Conservation (phyloP, 1,284 basidiomycete species). For the Heterobasidion parviporum region DNA sequence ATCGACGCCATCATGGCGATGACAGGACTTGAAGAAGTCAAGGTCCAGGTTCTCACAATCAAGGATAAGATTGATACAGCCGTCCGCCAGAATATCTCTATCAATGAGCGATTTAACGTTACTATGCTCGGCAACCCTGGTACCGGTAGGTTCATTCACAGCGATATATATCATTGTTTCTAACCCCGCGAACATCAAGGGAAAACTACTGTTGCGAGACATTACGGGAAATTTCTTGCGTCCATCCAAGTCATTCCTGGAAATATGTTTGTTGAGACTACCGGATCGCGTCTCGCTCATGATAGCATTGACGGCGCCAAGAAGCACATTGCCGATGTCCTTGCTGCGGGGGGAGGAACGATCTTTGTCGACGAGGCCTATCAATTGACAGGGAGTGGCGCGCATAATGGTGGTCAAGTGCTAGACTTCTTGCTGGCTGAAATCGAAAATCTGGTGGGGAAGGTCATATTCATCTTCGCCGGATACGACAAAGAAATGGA, state of each 20-base stretch:
- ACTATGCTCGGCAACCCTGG: constrained; percentile 26
- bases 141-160: constrained; percentile 18
- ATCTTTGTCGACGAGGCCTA: constrained; percentile 67
- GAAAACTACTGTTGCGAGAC: constrained; percentile 60
- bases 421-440: constrained; percentile 61
- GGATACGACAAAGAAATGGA: constrained; percentile 67
- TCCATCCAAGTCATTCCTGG: constrained; percentile 49
- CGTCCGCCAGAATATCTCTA: constrained; percentile 16
- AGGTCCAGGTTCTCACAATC: constrained; percentile 20
- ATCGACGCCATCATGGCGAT: constrained; percentile 26
- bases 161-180: not conserved
- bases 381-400: constrained; percentile 43
- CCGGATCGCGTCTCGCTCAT: constrained; percentile 47
- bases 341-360: constrained; percentile 47
- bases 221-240: constrained; percentile 52
- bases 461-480: constrained; percentile 59
- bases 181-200: constrained; percentile 26
- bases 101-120: constrained; percentile 23
- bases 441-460: constrained; percentile 62
- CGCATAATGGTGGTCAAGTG: constrained; percentile 40
- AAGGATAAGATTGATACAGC: constrained; percentile 20
- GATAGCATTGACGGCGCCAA: constrained; percentile 46
- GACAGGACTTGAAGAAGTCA: constrained; percentile 24
- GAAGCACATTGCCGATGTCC: constrained; percentile 37
- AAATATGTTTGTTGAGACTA: constrained; percentile 47